phyloP scores from a whole-genome alignment of 1,284 basidiomycete genomes.

The Malassezia obtusa region DNA sequence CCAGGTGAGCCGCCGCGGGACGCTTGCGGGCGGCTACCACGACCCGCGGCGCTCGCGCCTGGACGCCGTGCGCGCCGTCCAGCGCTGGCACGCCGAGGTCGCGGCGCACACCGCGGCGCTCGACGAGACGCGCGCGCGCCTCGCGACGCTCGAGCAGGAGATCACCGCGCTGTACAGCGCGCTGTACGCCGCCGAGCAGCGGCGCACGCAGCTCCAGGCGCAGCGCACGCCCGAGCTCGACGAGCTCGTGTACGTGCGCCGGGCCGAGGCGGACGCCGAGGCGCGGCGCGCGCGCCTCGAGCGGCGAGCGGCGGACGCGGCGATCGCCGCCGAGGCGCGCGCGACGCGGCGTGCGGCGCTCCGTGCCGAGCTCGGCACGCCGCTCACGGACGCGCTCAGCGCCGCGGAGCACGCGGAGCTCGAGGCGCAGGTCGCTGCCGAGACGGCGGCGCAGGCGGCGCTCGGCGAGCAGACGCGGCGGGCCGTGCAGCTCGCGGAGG shows the following conservation, averaged over 20 bases:
- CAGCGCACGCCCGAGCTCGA: conserved; percentile 60
- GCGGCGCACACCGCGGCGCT: conserved; percentile 60
- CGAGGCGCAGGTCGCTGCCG: conserved; percentile 62
- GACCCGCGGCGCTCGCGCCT: conserved; percentile 80
- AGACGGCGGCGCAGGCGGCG: conserved; percentile 63
- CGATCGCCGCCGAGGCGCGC: conserved; percentile 60
- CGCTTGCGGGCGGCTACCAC: conserved; percentile 89
- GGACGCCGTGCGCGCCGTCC: conserved; percentile 70
- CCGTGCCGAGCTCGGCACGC: conserved; percentile 63
- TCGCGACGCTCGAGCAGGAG: conserved; percentile 71
- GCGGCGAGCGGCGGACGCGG: conserved; percentile 60
- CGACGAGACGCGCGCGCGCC: conserved; percentile 63
- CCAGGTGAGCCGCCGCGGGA: conserved; percentile 91
- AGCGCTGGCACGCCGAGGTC: conserved; percentile 65
- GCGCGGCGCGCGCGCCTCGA: conserved; percentile 62
- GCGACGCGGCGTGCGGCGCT: conserved; percentile 58
- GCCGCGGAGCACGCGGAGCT: conserved; percentile 64
- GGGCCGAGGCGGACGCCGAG: conserved; percentile 63
- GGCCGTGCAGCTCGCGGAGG: conserved; percentile 50
- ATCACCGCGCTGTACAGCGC: conserved; percentile 67
- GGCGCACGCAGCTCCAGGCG: conserved; percentile 63
- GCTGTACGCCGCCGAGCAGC: conserved; percentile 62
- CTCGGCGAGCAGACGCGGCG: conserved; percentile 58
- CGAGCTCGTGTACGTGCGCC: conserved; percentile 58
- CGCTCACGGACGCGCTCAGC: conserved; percentile 65